Evolutionary conservation across 352 stramenopile species (phyloP).

Genomic region (Aphanomyces stellatus): DNA sequence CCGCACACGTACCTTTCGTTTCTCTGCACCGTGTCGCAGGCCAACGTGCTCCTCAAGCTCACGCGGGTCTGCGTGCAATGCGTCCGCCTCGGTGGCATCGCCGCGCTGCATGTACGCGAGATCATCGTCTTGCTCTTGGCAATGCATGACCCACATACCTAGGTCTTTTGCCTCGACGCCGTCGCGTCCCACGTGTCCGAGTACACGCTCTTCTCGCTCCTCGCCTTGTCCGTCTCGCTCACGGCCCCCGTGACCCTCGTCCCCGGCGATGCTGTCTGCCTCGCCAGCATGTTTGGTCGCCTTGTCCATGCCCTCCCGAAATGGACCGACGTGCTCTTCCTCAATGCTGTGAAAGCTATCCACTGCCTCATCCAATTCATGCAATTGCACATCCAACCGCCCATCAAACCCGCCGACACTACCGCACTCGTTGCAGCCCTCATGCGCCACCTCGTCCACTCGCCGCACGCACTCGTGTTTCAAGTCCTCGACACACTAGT

Average conservation of each 20-base stretch:
- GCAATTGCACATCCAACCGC: neutral
- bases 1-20: neutral
- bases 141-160: neutral
- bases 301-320: neutral
- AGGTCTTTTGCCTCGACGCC: slow-evolving; percentile 12
- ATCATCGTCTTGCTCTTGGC: too few species aligned
- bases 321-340: neutral
- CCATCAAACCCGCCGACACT: neutral
- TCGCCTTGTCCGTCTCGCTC: slow-evolving; percentile 4
- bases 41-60: neutral
- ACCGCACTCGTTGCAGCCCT: neutral
- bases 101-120: neutral
- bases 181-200: neutral
- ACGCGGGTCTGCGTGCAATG: neutral
- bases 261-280: neutral
- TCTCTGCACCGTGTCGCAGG: neutral
- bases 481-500: slow-evolving; percentile 1
- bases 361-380: slow-evolving; percentile 1
- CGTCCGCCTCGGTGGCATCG: slow-evolving; percentile 2
- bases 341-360: neutral
- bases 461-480: neutral
- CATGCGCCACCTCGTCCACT: neutral
- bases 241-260: neutral
- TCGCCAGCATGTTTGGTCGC: neutral
- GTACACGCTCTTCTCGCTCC: neutral